These are phyloP conservation scores for Vararia minispora DNA, from an alignment of 768 basidiomycete genomes.

Conservation along the genomic window DNA sequence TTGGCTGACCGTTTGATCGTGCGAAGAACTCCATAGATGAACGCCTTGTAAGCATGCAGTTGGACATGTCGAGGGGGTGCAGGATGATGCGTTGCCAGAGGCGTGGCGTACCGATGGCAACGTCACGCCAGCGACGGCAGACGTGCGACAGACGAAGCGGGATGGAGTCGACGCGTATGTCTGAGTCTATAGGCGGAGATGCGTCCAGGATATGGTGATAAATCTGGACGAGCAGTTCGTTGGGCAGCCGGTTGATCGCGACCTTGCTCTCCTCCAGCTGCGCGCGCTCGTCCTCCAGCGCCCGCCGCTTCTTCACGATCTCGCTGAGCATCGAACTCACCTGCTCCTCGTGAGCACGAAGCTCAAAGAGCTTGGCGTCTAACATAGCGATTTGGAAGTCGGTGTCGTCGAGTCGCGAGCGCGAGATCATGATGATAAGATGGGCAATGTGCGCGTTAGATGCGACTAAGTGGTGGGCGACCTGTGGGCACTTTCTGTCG, in stretches of 20 bases:
- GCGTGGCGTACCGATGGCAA: constrained; percentile 8
- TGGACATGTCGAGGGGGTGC: not conserved
- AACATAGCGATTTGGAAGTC: too few species aligned
- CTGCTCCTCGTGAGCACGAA: too few species aligned
- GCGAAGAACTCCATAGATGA: constrained; percentile 2
- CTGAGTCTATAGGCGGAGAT: not conserved
- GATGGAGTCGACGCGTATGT: not conserved
- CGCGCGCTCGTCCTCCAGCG: constrained; percentile 3
- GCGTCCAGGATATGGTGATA: constrained; percentile 1
- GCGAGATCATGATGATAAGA: too few species aligned
- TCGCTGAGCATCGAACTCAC: too few species aligned
- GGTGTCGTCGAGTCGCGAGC: too few species aligned
- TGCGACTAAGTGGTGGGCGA: too few species aligned
- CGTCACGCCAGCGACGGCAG: constrained; percentile 7
- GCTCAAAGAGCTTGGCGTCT: constrained; percentile 3
- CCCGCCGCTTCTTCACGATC: too few species aligned
- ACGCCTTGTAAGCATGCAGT: not conserved
- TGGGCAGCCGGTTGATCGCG: constrained; percentile 9
- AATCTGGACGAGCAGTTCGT: constrained; percentile 12
- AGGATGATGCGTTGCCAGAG: constrained; percentile 11
- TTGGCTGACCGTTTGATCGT: not conserved
- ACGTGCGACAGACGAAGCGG: constrained; percentile 12
- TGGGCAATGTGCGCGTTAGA: too few species aligned
- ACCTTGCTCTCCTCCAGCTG: constrained; percentile 2
- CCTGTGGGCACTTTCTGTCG: too few species aligned